Evolutionary conservation across 2,329 filamentous ascomycete species (phyloP).

Genomic region (Hymenoscyphus linearis): DNA sequence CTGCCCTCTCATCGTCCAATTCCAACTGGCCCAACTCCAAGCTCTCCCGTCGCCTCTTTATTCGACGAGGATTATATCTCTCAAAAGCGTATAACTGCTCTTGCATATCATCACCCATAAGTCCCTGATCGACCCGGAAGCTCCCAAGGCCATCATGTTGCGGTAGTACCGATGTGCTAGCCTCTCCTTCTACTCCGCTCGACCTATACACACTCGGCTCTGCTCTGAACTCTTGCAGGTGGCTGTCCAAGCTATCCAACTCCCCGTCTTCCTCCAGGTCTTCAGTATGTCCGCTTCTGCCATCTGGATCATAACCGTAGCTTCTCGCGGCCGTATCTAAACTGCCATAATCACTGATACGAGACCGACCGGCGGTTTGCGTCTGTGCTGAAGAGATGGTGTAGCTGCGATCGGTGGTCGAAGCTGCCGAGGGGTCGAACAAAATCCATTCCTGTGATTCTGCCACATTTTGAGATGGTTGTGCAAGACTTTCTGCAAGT

Average conservation of each 20-base stretch:
- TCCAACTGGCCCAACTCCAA: slow-evolving; percentile 47
- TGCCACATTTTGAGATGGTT: slow-evolving; percentile 40
- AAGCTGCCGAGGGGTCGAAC: slow-evolving; percentile 72
- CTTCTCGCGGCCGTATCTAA: slow-evolving; percentile 64
- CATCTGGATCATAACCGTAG: slow-evolving; percentile 50
- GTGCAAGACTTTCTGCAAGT: slow-evolving; percentile 13
- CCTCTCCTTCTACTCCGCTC: slow-evolving; percentile 12
- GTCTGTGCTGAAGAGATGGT: slow-evolving; percentile 61
- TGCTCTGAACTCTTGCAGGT: slow-evolving; percentile 80
- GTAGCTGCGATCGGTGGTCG: slow-evolving; percentile 62
- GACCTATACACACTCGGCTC: slow-evolving; percentile 35
- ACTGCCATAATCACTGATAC: slow-evolving; percentile 75
- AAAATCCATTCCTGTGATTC: slow-evolving; percentile 94
- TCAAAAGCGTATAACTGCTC: slow-evolving; percentile 89
- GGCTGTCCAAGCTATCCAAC: slow-evolving; percentile 88
- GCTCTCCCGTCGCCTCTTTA: slow-evolving; percentile 49
- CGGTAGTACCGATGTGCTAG: slow-evolving; percentile 62
- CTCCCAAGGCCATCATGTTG: slow-evolving; percentile 87
- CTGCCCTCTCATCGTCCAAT: slow-evolving; percentile 48
- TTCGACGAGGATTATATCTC: slow-evolving; percentile 68
- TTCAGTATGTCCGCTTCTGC: slow-evolving; percentile 56
- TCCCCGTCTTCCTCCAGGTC: slow-evolving; percentile 63
- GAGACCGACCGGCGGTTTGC: slow-evolving; percentile 64
- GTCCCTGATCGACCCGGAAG: slow-evolving; percentile 62
- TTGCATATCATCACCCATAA: slow-evolving; percentile 56